phyloP scores from a whole-genome alignment of 2,329 filamentous ascomycete species.

The Penicillium griseofulvum region DNA sequence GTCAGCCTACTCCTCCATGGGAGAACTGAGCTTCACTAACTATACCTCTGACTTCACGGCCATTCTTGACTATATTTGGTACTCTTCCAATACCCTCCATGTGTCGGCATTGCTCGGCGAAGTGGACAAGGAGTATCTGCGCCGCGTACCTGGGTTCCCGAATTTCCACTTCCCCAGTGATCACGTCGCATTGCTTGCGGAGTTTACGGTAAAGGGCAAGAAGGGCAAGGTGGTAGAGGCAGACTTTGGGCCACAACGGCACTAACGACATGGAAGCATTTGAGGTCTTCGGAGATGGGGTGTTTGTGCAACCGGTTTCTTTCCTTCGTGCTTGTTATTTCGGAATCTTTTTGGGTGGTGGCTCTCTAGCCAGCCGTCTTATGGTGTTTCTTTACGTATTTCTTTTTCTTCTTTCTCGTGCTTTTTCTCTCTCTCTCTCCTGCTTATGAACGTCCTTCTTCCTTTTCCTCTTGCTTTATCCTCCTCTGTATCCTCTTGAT shows the following conservation, averaged over 20 bases:
- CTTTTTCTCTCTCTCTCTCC: conserved; percentile 6
- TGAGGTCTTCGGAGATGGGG: conserved; percentile 38
- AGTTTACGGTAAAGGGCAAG: conserved; percentile 83
- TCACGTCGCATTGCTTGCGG: conserved; percentile 83
- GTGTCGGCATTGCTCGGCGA: conserved; percentile 81
- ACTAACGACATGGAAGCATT: conserved; percentile 38
- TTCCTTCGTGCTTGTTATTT: conserved; percentile 33
- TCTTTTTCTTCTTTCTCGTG: conserved; percentile 20
- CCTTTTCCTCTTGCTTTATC: conserved; percentile 11
- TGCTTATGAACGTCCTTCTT: conserved; percentile 26
- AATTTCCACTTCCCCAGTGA: conserved; percentile 94
- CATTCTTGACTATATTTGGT: conserved; percentile 97
- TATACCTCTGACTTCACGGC: conserved; percentile 92
- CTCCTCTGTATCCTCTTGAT: conserved; percentile 11
- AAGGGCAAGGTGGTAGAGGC: conserved; percentile 72
- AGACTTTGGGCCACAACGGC: conserved; percentile 57
- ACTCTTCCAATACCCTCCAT: conserved; percentile 84
- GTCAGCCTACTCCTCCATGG: conserved; percentile 80
- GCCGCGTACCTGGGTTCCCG: conserved; percentile 84
- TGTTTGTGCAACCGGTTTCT: conserved; percentile 38
- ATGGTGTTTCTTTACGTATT: conserved; percentile 23
- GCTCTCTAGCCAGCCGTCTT: conserved; percentile 28
- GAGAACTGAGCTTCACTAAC: conserved; percentile 90
- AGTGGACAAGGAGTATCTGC: conserved; percentile 80
- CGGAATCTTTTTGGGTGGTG: conserved; percentile 38